A percentile compares a stretch with the other conserved stretches of the same genome.
These are phyloP conservation scores for Fraxinus velutina DNA, from an alignment of 305 asterid genomes.

Conservation along the genomic window DNA sequence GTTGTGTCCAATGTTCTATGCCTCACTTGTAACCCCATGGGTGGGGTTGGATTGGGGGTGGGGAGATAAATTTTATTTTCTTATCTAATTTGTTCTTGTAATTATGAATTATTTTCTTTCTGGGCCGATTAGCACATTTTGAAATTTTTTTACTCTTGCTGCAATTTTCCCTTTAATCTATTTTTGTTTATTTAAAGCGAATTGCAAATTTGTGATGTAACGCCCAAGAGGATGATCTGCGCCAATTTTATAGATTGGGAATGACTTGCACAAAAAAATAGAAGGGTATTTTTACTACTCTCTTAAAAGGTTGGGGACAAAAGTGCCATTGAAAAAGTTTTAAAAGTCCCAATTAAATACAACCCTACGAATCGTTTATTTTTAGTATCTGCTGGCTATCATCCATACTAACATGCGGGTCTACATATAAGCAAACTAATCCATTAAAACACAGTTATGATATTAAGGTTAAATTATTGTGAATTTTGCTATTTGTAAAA, in stretches of 20 bases:
- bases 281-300: no score
- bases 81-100: background rate
- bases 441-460: background rate
- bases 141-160: background rate
- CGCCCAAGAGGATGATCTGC: no score
- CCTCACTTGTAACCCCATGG: background rate
- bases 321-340: background rate
- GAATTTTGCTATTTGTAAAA: no score
- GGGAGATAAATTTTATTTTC: background rate
- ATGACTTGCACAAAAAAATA: no score
- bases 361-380: no score
- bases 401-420: background rate
- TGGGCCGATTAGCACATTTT: background rate
- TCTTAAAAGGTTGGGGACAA: background rate
- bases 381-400: background rate
- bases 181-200: no score
- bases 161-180: background rate
- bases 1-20: background rate
- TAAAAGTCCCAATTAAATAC: no score
- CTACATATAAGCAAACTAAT: background rate
- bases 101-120: background rate
- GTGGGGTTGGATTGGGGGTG: background rate
- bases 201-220: no score
- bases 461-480: no score
- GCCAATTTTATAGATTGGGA: no score